These are phyloP conservation scores for Colletotrichum nymphaeae DNA, from an alignment of 2,329 filamentous ascomycete genomes.

Conservation along the genomic window DNA sequence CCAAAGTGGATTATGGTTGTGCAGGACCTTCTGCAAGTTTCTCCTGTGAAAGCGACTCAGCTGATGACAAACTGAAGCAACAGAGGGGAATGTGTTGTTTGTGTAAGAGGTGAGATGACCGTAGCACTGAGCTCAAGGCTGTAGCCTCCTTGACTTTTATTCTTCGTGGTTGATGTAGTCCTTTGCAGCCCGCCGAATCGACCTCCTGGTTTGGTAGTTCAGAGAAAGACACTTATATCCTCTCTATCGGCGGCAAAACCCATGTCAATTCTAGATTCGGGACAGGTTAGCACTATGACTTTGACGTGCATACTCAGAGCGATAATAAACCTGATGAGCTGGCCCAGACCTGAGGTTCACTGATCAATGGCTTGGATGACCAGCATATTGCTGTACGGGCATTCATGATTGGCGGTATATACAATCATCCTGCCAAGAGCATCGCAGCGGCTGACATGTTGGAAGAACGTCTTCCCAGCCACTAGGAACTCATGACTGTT, in stretches of 20 bases:
- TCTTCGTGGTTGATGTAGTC: constrained; percentile 46
- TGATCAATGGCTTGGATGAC: constrained; percentile 42
- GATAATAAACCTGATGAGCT: constrained; percentile 51
- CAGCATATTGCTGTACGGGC: constrained; percentile 44
- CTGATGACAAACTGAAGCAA: not conserved
- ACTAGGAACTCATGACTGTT: constrained; percentile 44
- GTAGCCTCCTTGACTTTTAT: not conserved
- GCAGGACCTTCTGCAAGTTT: not conserved
- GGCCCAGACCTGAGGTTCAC: not conserved
- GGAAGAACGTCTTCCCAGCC: constrained; percentile 49
- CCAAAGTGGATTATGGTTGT: constrained; percentile 37
- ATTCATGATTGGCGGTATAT: constrained; percentile 50
- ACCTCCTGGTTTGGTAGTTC: constrained; percentile 48
- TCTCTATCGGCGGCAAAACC: not conserved
- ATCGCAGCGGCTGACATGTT: constrained; percentile 44
- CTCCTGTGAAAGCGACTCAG: not conserved
- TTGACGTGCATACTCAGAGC: constrained; percentile 43
- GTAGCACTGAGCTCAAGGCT: constrained; percentile 4
- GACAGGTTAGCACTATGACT: constrained; percentile 58
- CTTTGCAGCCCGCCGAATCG: constrained; percentile 46
- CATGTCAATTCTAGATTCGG: constrained; percentile 48
- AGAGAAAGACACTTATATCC: constrained; percentile 35
- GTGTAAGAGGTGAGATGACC: constrained; percentile 44
- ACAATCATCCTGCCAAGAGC: constrained; percentile 51
- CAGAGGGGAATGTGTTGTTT: constrained; percentile 52